These are phyloP conservation scores for Saxophila tyrrhenica DNA, from an alignment of 495 filamentous ascomycete genomes.

Conservation along the genomic window DNA sequence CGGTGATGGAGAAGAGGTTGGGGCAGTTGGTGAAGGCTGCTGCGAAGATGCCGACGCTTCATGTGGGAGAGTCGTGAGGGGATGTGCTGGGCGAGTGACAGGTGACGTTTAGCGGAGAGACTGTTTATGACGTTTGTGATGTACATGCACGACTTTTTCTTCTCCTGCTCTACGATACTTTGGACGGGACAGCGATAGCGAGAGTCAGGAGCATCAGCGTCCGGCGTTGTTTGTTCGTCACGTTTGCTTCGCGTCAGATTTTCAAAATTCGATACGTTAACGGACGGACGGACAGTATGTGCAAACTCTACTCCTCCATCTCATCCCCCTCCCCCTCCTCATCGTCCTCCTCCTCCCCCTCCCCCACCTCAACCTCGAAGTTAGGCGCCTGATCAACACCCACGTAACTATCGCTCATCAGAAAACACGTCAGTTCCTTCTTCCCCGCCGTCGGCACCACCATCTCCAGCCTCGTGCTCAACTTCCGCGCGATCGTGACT, in stretches of 20 bases:
- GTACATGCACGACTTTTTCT: too few species aligned
- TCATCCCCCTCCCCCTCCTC: constrained; percentile 65
- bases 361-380: constrained; percentile 72
- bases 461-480: constrained; percentile 77
- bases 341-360: constrained; percentile 92
- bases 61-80: neutral
- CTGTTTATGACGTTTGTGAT: too few species aligned
- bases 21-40: constrained; percentile 42
- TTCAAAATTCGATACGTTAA: too few species aligned
- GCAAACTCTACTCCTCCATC: neutral
- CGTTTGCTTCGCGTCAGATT: too few species aligned
- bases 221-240: too few species aligned
- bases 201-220: too few species aligned
- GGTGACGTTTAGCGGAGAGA: too few species aligned
- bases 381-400: constrained; percentile 93
- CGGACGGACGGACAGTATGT: too few species aligned
- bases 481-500: constrained; percentile 66
- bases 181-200: too few species aligned
- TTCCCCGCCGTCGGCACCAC: constrained; percentile 74
- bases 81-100: too few species aligned
- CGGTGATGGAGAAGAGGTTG: constrained; percentile 59
- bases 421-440: constrained; percentile 78
- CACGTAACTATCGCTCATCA: constrained; percentile 97
- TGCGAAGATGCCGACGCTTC: neutral
- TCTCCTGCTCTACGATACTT: too few species aligned